Evolutionary conservation across 140 eudicot genomes (phyloP), one percentile per base, ranked within the genome.

Genomic region (Anethum foeniculum): DNA sequence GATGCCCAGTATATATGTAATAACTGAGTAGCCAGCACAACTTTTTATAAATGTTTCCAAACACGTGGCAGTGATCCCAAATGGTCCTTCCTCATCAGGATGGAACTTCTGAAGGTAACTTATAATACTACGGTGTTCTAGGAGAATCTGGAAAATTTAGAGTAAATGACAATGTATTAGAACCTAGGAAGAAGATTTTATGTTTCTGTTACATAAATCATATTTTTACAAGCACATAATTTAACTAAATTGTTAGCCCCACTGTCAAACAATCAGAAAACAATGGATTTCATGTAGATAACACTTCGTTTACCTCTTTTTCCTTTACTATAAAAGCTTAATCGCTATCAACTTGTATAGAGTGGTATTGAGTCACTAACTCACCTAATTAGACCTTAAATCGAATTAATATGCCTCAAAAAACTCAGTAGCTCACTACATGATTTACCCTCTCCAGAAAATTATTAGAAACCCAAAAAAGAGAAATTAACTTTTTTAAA

Each of bases 11-110:
- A 95, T 95, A 87, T 95, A 93, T 46, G 99, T 93, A 84, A 95
- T 95, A 77, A 95, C 99, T 1, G 97, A 93, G 82, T 95, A 95
- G 72, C 99, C 99, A 79, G 99, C 99, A 90, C 99, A 93, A 75
- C 98, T 95, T 88, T 95, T 95, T 34, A 93, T 95, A 75, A 93
- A 95, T 74, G 99, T 95, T 84, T 95, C 99, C 72, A 95, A 92
- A 82, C 99, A 95, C 21, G 93, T 91, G 51, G 97, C 91, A 32
- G 99, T 95, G 44, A 95, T 92, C 72, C 99, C 99, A 85, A 95
- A 95, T 25, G 97, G 99, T 28, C 97, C 99, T 65, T 93, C 96
- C 78, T 95, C 99, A 74, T 95, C 99, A 14, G 97, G 97, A 80
- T 95, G 98, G 82, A 86, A 91, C 86, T 93, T 95, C 86, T 95